phyloP scores from a whole-genome alignment of 768 basidiomycete genomes.

The Collybia sordida region DNA sequence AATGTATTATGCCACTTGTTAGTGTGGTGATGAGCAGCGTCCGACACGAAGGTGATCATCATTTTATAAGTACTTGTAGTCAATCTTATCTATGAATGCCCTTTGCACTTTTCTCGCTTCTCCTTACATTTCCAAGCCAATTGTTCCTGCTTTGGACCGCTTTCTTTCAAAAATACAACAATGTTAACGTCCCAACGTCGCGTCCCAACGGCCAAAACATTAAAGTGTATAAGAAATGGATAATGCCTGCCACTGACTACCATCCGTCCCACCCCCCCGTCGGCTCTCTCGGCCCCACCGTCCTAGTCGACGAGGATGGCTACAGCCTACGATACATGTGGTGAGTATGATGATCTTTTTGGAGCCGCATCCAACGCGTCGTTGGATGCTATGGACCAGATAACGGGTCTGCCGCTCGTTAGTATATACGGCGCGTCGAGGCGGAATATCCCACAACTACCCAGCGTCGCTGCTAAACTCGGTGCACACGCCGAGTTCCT shows the following conservation, averaged over 20 bases:
- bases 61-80: no score
- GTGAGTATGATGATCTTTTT: conserved; percentile 17
- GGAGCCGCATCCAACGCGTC: no score
- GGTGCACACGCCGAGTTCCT: conserved; percentile 27
- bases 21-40: no score
- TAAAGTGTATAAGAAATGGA: not conserved
- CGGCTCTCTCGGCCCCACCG: conserved; percentile 21
- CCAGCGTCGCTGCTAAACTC: conserved; percentile 20
- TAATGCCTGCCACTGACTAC: not conserved
- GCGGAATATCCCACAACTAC: conserved; percentile 22
- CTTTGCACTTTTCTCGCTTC: not conserved
- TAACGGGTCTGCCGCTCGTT: not conserved
- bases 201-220: not conserved
- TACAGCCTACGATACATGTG: conserved; percentile 20
- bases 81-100: conserved; percentile 2
- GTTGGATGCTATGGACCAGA: not conserved
- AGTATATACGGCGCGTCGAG: conserved; percentile 23
- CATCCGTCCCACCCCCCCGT: conserved; percentile 3
- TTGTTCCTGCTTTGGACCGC: conserved; percentile 4
- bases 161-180: conserved; percentile 1
- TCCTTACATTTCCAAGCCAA: not conserved
- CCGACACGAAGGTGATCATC: no score
- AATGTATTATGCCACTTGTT: no score
- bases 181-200: not conserved
- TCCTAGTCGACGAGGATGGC: conserved; percentile 22